phyloP scores from a whole-genome alignment of 192 early-diverging fungal species.

The Entomortierella parvispora region DNA sequence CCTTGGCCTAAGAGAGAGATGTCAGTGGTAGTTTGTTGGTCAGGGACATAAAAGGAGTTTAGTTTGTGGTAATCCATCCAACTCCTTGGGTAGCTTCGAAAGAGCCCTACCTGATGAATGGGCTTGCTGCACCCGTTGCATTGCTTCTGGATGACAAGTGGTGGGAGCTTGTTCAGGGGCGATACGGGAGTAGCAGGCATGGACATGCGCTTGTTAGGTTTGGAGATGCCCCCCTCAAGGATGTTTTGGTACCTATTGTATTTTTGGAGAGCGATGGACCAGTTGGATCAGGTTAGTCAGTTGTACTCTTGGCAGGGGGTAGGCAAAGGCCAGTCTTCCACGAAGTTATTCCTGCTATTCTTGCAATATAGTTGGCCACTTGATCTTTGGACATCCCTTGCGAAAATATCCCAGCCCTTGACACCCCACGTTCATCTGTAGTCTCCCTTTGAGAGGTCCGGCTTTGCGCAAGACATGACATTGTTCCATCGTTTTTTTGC shows the following conservation, averaged over 20 bases:
- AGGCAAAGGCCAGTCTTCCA: too few species aligned
- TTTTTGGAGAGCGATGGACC: not conserved
- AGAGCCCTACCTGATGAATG: slow-evolving; percentile 33
- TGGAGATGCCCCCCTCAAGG: slow-evolving; percentile 46
- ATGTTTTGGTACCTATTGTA: slow-evolving; percentile 51
- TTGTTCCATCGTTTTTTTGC: too few species aligned
- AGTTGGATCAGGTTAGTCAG: slow-evolving; percentile 1
- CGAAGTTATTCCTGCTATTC: too few species aligned
- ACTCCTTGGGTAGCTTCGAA: too few species aligned
- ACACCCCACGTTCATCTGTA: too few species aligned
- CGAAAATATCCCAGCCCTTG: too few species aligned
- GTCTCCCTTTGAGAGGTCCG: too few species aligned
- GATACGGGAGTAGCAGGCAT: slow-evolving; percentile 15
- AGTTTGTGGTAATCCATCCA: too few species aligned
- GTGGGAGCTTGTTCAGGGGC: slow-evolving; percentile 13
- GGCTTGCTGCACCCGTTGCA: slow-evolving; percentile 33
- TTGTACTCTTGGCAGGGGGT: too few species aligned
- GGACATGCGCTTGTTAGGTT: slow-evolving; percentile 49
- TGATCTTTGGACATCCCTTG: too few species aligned
- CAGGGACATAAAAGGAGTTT: not conserved
- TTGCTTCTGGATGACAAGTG: slow-evolving; percentile 42
- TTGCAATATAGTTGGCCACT: too few species aligned
- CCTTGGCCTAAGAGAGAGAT: slow-evolving; percentile 15
- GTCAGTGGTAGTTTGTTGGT: not conserved
- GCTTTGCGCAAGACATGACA: too few species aligned